Evolutionary conservation across 2,329 filamentous ascomycete genomes (phyloP).

Genomic region (Aspergillus bombycis): DNA sequence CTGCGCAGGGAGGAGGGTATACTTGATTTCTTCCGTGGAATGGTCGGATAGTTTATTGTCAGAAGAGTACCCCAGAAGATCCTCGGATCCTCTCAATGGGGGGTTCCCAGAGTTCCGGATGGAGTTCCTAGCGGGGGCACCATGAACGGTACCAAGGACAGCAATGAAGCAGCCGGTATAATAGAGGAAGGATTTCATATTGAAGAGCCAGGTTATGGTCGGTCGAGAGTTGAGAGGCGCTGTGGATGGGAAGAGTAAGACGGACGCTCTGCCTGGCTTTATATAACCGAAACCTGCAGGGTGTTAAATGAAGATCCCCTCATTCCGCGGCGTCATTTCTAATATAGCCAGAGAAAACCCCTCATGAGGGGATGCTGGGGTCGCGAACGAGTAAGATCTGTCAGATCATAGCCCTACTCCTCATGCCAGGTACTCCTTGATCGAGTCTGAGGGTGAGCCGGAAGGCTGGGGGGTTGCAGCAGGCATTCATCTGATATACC

Average conservation of each 20-base stretch:
- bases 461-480: not conserved
- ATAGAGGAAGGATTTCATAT: not conserved
- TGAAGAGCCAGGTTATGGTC: not conserved
- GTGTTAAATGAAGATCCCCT: not conserved
- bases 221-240: not conserved
- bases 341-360: not conserved
- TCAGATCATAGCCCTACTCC: not conserved
- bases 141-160: not conserved
- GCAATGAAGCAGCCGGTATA: not conserved
- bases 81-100: constrained; percentile 31
- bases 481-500: too few relatives aligned
- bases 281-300: not conserved
- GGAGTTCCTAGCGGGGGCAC: not conserved
- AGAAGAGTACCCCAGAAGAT: constrained; percentile 45
- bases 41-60: constrained; percentile 39
- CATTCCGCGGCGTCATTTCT: too few relatives aligned
- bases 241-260: not conserved
- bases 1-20: constrained; percentile 55
- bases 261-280: not conserved
- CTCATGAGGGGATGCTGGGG: not conserved
- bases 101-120: constrained; percentile 21
- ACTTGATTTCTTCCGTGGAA: constrained; percentile 41
- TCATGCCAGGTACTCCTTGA: not conserved
- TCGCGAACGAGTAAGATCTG: not conserved
- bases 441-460: not conserved